Percentiles rank a stretch among this genome's conserved stretches.
Evolutionary conservation across 2,329 filamentous ascomycete genomes (phyloP).

Genomic region (Fusarium graminum): DNA sequence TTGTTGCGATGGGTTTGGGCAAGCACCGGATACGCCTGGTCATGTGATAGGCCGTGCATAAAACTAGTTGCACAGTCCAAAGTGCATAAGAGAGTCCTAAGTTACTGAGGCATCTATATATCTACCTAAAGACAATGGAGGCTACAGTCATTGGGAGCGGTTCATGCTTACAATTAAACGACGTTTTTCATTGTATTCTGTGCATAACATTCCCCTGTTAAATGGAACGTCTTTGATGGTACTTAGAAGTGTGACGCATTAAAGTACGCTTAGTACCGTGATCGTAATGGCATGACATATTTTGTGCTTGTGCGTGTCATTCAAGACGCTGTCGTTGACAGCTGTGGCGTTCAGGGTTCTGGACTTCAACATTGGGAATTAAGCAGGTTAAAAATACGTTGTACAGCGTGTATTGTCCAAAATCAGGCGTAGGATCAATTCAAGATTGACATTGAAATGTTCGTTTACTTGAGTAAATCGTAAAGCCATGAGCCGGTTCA

Average conservation of each 20-base stretch:
- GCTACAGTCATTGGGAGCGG: neutral
- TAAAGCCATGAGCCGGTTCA: constrained; percentile 35
- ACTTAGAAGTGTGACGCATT: neutral
- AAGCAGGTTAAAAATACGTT: neutral
- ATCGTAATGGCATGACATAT: neutral
- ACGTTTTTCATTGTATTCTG: too few relatives aligned
- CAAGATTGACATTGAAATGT: constrained; percentile 33
- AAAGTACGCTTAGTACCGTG: neutral
- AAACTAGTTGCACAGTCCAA: constrained; percentile 16
- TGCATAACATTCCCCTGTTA: too few relatives aligned
- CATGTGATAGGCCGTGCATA: constrained; percentile 46
- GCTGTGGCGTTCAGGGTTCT: constrained; percentile 31
- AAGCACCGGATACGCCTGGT: constrained; percentile 23
- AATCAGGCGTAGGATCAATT: constrained; percentile 18
- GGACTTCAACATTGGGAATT: constrained; percentile 1
- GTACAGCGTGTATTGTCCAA: neutral
- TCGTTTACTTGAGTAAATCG: constrained; percentile 40
- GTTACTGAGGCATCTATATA: too few relatives aligned
- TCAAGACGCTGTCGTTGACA: constrained; percentile 3
- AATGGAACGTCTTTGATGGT: too few relatives aligned
- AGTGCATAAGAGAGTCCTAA: constrained; percentile 3
- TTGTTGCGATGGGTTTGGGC: constrained; percentile 25
- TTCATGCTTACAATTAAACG: neutral
- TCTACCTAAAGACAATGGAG: neutral
- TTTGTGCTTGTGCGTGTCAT: constrained; percentile 8